These are phyloP conservation scores for Mariannaea elegans DNA, from an alignment of 2,329 filamentous ascomycete species.

Conservation along the genomic window DNA sequence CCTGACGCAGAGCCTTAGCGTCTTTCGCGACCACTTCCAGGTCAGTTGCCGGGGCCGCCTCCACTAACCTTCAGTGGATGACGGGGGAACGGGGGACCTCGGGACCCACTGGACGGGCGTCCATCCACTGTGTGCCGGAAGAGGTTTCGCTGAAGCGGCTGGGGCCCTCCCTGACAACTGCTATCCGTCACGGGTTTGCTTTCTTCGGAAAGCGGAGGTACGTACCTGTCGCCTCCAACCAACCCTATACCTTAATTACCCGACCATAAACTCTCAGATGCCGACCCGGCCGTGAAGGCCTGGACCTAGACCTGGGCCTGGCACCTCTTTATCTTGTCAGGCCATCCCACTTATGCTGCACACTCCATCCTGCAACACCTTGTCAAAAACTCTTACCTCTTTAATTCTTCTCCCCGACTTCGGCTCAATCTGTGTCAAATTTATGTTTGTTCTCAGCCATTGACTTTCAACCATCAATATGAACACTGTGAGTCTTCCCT, in stretches of 20 bases:
- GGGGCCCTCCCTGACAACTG: too few species aligned
- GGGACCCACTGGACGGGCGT: conserved; percentile 7
- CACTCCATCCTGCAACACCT: conserved; percentile 22
- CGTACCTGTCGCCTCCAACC: conserved; percentile 26
- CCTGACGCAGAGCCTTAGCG: conserved; percentile 34
- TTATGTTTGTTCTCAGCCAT: conserved; percentile 5
- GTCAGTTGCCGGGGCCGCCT: conserved; percentile 17
- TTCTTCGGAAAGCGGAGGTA: conserved; percentile 12
- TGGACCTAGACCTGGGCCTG: conserved; percentile 33
- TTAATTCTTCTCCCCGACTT: conserved; percentile 25
- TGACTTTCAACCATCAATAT: conserved; percentile 48
- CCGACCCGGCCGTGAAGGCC: conserved; percentile 31
- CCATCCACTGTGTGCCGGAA: not conserved
- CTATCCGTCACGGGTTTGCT: too few species aligned
- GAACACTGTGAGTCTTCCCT: conserved; percentile 61
- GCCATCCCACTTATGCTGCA: conserved; percentile 38
- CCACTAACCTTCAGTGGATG: conserved; percentile 1
- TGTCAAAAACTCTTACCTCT: conserved; percentile 36
- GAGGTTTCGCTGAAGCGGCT: not conserved
- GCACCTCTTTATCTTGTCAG: conserved; percentile 38
- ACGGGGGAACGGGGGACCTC: not conserved
- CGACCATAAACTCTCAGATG: conserved; percentile 7
- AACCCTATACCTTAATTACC: not conserved
- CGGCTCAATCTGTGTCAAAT: conserved; percentile 21
- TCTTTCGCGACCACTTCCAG: not conserved